Evolutionary conservation across 768 basidiomycete species (phyloP).

Genomic region (Leccinum pellstonianum): DNA sequence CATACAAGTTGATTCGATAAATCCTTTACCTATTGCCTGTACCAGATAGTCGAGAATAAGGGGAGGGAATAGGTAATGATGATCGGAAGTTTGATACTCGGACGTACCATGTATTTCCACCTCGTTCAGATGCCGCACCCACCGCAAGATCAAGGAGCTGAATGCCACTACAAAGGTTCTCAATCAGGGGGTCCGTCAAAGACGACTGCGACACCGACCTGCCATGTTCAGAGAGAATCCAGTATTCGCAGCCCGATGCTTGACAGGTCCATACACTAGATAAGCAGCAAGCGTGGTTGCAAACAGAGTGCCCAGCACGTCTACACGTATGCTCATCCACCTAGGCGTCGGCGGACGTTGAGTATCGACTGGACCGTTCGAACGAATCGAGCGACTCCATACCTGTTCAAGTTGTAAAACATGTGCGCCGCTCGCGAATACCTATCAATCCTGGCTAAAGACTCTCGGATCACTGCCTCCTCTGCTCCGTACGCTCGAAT

Average conservation of each 20-base stretch:
- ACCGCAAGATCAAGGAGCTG: slow-evolving; percentile 52
- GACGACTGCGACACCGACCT: slow-evolving; percentile 21
- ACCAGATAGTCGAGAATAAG: not conserved
- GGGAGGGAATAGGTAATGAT: not conserved
- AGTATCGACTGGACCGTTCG: not conserved
- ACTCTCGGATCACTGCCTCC: slow-evolving; percentile 40
- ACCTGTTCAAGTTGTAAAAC: slow-evolving; percentile 51
- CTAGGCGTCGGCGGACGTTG: slow-evolving; percentile 16
- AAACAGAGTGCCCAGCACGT: slow-evolving; percentile 35
- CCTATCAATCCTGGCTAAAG: slow-evolving; percentile 45
- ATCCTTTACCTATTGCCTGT: slow-evolving; percentile 2
- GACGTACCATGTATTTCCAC: slow-evolving; percentile 45
- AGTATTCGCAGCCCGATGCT: slow-evolving; percentile 23
- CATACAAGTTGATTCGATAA: not conserved
- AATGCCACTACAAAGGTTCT: slow-evolving; percentile 44
- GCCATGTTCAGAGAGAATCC: slow-evolving; percentile 44
- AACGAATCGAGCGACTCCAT: not conserved
- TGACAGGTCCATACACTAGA: slow-evolving; percentile 6
- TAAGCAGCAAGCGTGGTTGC: not conserved
- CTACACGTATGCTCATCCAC: slow-evolving; percentile 54
- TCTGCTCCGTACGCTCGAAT: slow-evolving; percentile 45
- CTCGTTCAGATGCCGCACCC: slow-evolving; percentile 45
- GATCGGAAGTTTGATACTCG: slow-evolving; percentile 42
- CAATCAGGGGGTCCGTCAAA: not conserved
- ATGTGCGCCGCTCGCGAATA: slow-evolving; percentile 42